Conservation (phyloP, 2,329 filamentous ascomycete species). For the Bertia moriformis region DNA sequence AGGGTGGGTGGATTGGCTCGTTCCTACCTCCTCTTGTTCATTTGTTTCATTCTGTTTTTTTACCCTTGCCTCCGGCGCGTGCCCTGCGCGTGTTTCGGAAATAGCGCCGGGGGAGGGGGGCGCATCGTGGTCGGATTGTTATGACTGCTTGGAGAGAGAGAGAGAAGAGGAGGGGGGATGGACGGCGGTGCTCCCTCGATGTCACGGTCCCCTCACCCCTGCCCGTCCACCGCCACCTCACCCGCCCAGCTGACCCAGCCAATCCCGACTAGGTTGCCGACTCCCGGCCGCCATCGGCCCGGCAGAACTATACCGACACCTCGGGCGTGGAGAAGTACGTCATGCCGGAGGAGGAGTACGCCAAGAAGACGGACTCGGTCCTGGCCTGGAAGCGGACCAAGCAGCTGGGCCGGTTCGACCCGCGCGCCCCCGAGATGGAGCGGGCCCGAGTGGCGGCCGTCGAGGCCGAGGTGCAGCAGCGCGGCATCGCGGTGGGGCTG, state of each 20-base stretch:
- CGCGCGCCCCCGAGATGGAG: conserved; percentile 60
- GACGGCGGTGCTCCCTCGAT: too few relatives aligned
- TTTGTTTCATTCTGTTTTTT: too few relatives aligned
- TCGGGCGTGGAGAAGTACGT: conserved; percentile 77
- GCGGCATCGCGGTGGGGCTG: conserved; percentile 49
- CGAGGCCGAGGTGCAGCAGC: conserved; percentile 53
- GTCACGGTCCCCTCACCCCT: too few relatives aligned
- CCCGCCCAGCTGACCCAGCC: conserved; percentile 23
- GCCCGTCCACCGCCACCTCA: conserved; percentile 1
- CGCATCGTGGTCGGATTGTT: too few relatives aligned
- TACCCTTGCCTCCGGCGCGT: too few relatives aligned
- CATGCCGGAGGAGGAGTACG: conserved; percentile 76
- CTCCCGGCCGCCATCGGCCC: conserved; percentile 59
- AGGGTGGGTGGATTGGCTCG: too few relatives aligned
- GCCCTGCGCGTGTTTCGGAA: too few relatives aligned
- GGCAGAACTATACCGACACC: conserved; percentile 69
- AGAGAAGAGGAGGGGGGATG: too few relatives aligned
- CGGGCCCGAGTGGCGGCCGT: conserved; percentile 57
- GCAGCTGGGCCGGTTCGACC: conserved; percentile 92
- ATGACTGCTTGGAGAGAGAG: too few relatives aligned
- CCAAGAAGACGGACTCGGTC: conserved; percentile 72
- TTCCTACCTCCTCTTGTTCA: conserved; percentile 37
- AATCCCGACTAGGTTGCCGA: too few relatives aligned
- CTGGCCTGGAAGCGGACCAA: conserved; percentile 91
- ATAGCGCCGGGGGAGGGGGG: too few relatives aligned